phyloP scores from a whole-genome alignment of 495 filamentous ascomycete genomes.

The Apiosordaria backusii region DNA sequence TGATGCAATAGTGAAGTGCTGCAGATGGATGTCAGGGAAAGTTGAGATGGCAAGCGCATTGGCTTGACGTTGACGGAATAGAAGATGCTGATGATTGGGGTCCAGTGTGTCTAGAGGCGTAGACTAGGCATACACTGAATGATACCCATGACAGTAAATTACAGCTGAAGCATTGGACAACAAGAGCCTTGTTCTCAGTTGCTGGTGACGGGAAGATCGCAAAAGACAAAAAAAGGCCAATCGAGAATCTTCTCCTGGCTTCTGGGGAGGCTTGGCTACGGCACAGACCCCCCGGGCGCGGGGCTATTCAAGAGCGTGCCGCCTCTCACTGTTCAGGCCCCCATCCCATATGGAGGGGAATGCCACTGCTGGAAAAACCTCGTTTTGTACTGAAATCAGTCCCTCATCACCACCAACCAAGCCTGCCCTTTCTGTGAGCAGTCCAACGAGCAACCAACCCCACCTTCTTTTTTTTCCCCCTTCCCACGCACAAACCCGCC shows the following conservation, averaged over 20 bases:
- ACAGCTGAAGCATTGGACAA: not conserved
- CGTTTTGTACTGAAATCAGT: not conserved
- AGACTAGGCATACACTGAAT: not conserved
- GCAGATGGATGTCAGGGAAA: too few relatives aligned
- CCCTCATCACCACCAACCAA: slow-evolving; percentile 1
- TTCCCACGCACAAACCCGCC: slow-evolving; percentile 1
- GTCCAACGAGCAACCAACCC: not conserved
- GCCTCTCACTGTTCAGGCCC: slow-evolving; percentile 11
- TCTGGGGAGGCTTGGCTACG: slow-evolving; percentile 27
- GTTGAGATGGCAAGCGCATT: not conserved
- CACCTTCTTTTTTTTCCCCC: slow-evolving; percentile 5
- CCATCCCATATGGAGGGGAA: slow-evolving; percentile 12
- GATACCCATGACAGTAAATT: not conserved
- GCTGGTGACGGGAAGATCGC: not conserved
- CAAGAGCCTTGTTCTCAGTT: not conserved
- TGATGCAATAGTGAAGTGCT: not conserved
- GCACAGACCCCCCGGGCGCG: slow-evolving; percentile 23
- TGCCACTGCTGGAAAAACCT: slow-evolving; percentile 1
- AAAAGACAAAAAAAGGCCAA: slow-evolving; percentile 10
- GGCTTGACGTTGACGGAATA: not conserved
- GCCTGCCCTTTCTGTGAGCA: not conserved
- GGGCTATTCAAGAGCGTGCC: slow-evolving; percentile 21
- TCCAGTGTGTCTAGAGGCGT: too few relatives aligned
- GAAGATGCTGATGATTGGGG: not conserved
- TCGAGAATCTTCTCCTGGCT: slow-evolving; percentile 33